Base-by-base conservation (phyloP, 2,329 filamentous ascomycete species). In the Arthrobotrys sphaeroides region DNA sequence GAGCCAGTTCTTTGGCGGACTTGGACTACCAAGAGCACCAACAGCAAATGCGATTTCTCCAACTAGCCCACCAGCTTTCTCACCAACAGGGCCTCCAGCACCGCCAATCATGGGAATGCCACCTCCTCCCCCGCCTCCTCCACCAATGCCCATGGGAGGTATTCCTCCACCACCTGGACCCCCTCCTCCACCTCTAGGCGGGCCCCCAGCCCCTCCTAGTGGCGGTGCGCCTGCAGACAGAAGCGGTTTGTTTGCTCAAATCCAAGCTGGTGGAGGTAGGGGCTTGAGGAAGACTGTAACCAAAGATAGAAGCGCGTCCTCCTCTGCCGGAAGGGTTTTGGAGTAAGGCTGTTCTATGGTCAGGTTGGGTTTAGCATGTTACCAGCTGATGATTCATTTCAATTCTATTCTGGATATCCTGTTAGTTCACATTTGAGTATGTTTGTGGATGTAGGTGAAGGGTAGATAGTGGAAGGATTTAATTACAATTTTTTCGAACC, bases 1-100 rank as follows among this genome's bases (percentile, higher is more conserved):
- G 13, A 96, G 92, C 5, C 95, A 97, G 75, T 87, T 99, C 18
- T 99, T 99, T 82, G 94, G 95, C 73, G 97, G 94, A 60, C 98
- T 99, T 94, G 94, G 88, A 7, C 94, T 95, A 40, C 94, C 95
- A 12, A 89, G 94, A 60, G 94, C 94, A 28, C 96, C 92, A 18
- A 91, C 81, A n/a, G 79, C 80, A 42, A 80, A 82, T 40, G 81
- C 84, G 3, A 82, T 82, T 5, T 82, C 84, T 7, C 85, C 86
- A n/a, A 85, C 86, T 9, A 81, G 81, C n/a, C 78, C 81, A 22
- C 86, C 87, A 20, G 84, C 85, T 9, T 84, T 86, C 82, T 55
- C 51, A 22, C 51, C 51, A 55, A 55, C 51, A n/a, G 84, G 85
- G 12, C 36, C 70, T 12, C 43, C 65, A 4, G 80, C 81, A 36